Conservation (phyloP, 202 grass and related monocot species). For the Digitaria exilis region DNA sequence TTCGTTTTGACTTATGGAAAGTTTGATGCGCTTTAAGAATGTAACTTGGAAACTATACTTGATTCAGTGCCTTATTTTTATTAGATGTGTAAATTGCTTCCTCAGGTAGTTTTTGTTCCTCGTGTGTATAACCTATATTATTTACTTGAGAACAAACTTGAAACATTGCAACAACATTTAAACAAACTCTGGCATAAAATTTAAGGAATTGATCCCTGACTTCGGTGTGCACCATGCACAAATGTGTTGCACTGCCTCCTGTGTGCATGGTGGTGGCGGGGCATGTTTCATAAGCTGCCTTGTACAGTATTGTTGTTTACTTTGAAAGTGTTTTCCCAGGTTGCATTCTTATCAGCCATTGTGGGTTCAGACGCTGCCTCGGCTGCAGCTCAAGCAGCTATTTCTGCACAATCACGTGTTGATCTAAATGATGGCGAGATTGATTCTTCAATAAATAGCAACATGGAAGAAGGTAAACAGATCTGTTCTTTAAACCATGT, state of each 20-base stretch:
- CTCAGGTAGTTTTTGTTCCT: conserved; percentile 7
- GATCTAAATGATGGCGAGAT: conserved; percentile 41
- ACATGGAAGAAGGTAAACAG: conserved; percentile 70
- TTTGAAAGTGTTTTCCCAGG: conserved; percentile 57
- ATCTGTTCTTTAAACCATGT: conserved; percentile 17
- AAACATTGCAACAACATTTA: conserved; percentile 1
- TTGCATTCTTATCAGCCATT: conserved; percentile 90
- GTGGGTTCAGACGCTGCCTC: conserved; percentile 73
- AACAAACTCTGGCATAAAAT: not conserved
- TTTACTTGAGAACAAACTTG: not conserved
- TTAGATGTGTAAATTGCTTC: not conserved
- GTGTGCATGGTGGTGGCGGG: conserved; percentile 6
- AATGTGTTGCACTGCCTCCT: not conserved
- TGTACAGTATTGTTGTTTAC: conserved; percentile 6
- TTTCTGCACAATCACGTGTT: conserved; percentile 65
- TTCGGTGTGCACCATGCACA: conserved; percentile 10
- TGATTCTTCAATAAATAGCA: conserved; percentile 39
- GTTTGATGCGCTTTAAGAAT: not conserved
- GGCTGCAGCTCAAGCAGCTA: conserved; percentile 74
- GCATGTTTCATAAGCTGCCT: conserved; percentile 11
- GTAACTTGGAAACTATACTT: not conserved
- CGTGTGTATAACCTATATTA: not conserved
- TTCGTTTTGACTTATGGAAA: not conserved
- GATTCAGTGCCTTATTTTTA: conserved; percentile 18
- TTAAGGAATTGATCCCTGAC: not conserved